A percentile compares a stretch with the other conserved stretches of the same genome.
Evolutionary conservation across 306 rosid species (phyloP).

Genomic region (Oxytropis ochrocephala): DNA sequence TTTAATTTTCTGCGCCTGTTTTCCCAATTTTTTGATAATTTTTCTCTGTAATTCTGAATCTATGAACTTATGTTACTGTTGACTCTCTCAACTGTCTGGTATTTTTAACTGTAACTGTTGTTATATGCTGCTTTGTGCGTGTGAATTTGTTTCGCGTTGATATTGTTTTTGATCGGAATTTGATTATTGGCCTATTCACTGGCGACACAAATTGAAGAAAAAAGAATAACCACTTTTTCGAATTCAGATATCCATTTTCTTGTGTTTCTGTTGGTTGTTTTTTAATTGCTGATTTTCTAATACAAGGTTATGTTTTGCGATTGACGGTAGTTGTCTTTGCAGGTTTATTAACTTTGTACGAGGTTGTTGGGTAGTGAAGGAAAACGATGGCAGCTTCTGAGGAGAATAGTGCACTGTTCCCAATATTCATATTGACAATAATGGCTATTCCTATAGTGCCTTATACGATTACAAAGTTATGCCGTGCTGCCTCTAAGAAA

Average conservation of each 20-base stretch:
- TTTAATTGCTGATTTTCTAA: background rate
- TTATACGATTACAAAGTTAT: slow-evolving; percentile 76
- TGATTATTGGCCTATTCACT: background rate
- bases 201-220: background rate
- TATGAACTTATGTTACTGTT: background rate
- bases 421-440: slow-evolving; percentile 89
- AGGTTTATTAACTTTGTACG: slow-evolving; percentile 23
- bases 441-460: slow-evolving; percentile 94
- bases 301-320: background rate
- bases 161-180: background rate
- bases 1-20: background rate
- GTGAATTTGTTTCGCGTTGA: background rate
- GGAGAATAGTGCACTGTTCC: slow-evolving; percentile 85
- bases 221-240: background rate
- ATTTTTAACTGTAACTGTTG: background rate
- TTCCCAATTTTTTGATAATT: background rate
- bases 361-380: slow-evolving; percentile 30
- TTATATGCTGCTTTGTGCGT: background rate
- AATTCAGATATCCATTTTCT: background rate
- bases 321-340: slow-evolving; percentile 13
- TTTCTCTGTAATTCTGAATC: slow-evolving; percentile 10
- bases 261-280: background rate
- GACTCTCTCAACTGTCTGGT: background rate
- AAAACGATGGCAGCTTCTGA: slow-evolving; percentile 76
- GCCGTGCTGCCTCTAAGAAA: slow-evolving; percentile 66